Evolutionary conservation across 163 green algal genomes (phyloP).

Genomic region (Chlamydomonas reinhardtii): DNA sequence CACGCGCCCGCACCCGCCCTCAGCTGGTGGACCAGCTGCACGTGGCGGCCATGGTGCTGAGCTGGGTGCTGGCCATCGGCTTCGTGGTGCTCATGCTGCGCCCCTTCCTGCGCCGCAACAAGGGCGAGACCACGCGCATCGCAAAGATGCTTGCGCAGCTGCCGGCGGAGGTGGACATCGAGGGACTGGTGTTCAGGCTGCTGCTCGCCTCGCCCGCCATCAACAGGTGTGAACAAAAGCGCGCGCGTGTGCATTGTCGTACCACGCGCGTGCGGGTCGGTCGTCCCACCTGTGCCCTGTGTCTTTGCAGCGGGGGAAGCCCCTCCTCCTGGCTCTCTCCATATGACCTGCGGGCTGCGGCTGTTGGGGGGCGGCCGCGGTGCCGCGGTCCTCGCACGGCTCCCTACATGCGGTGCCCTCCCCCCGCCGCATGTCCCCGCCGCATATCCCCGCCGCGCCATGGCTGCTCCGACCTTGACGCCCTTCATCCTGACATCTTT

Average conservation of each 20-base stretch:
- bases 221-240: neutral
- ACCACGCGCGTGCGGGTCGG: too few species aligned
- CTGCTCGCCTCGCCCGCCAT: conserved; percentile 26
- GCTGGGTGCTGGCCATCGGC: conserved; percentile 34
- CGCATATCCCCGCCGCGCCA: too few species aligned
- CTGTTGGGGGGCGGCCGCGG: too few species aligned
- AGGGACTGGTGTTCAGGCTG: conserved; percentile 37
- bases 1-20: neutral
- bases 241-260: too few species aligned
- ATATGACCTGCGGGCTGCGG: neutral
- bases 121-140: conserved; percentile 47
- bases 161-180: conserved; percentile 45
- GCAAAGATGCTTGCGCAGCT: conserved; percentile 50
- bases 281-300: too few species aligned
- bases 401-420: too few species aligned
- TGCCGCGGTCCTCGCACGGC: too few species aligned
- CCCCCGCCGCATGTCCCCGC: too few species aligned
- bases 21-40: conserved; percentile 44
- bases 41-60: conserved; percentile 37
- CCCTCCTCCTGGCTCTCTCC: too few species aligned
- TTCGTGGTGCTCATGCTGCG: conserved; percentile 50
- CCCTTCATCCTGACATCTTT: too few species aligned
- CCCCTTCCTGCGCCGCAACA: conserved; percentile 45
- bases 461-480: too few species aligned
- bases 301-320: too few species aligned